Evolutionary conservation across 805 yeast genomes (phyloP).

Genomic region (Saccharomycopsis oosterbeekiorum): DNA sequence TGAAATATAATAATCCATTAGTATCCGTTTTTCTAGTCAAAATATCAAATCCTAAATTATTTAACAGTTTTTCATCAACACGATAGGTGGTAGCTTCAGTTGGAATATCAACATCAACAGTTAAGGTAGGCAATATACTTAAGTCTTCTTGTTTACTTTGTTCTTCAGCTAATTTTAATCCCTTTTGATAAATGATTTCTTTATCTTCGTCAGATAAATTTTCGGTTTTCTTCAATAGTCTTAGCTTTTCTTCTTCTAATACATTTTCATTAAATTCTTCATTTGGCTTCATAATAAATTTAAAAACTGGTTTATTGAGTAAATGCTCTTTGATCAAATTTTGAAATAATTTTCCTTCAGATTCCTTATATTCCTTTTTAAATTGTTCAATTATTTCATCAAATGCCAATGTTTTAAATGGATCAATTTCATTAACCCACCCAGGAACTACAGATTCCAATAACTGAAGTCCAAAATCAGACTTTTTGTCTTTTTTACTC

Average conservation of each 20-base stretch:
- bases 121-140: constrained; percentile 70
- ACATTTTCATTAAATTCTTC: constrained; percentile 42
- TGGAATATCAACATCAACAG: constrained; percentile 60
- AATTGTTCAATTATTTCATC: constrained; percentile 50
- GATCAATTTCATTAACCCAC: constrained; percentile 78
- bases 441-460: constrained; percentile 69
- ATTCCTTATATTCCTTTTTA: constrained; percentile 43
- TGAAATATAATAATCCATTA: constrained; percentile 72
- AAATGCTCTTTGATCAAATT: constrained; percentile 47
- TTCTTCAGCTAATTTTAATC: constrained; percentile 45
- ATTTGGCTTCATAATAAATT: constrained; percentile 69
- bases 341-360: constrained; percentile 50
- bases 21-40: constrained; percentile 53
- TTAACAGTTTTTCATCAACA: constrained; percentile 25
- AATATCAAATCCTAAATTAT: constrained; percentile 21
- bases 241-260: constrained; percentile 44
- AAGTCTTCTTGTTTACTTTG: constrained; percentile 67
- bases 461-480: constrained; percentile 80
- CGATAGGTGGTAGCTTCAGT: constrained; percentile 35
- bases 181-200: constrained; percentile 48
- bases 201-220: constrained; percentile 46
- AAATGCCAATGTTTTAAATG: constrained; percentile 57
- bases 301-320: constrained; percentile 47
- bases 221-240: constrained; percentile 37
- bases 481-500: constrained; percentile 72